Base-by-base conservation (phyloP, 768 basidiomycete genomes). In the Phylloporus sp. region DNA sequence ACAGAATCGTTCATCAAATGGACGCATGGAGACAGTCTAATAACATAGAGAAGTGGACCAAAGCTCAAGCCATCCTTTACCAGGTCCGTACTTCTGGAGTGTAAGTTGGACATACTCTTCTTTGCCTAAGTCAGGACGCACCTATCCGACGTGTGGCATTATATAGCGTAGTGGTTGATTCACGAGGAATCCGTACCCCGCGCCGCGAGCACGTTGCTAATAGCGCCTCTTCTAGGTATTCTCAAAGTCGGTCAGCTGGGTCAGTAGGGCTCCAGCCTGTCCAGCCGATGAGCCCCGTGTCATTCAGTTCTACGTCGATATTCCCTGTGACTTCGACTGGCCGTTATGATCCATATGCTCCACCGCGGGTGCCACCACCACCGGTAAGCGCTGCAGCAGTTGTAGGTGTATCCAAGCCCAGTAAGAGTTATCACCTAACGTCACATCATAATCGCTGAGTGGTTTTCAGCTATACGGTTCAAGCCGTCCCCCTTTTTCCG, bases 401-500 rank as follows among this genome's bases (percentile, higher is more conserved):
- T 43, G 28, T 60, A 36, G 34, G 62, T 50, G 50, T 60, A 34
- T 59, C 62, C 13, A 71, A 70, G 47, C 62, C 60, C 36, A 45
- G 68, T 64, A 56, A 59, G 57, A 45, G 40, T 36, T 59, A 59
- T 27, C 62, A 65, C 32, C 20, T n/a, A 6, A 20, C n/a, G 48
- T 49, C n/a, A 23, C n/a, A 29, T 18, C 26, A 47, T 28, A 20
- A 45, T 46, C 38, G 50, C 49, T 63, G 45, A 63, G 54, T 15
- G 42, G 41, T 44, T 54, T 55, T 24, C 55, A 88, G 89, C 65
- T 20, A 81, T 92, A 39, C 81, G 80, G 43, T 92, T 92, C 72
- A 90, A 85, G 59, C 77, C 80, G 9, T 91, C 91, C 0, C 90
- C 91, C 0, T 93, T 92, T 65, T 86, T 86, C 59, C 71, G 70